These are phyloP conservation scores for Lodderomyces oxycetoniae DNA, from an alignment of 1,139 yeast species.

Conservation along the genomic window DNA sequence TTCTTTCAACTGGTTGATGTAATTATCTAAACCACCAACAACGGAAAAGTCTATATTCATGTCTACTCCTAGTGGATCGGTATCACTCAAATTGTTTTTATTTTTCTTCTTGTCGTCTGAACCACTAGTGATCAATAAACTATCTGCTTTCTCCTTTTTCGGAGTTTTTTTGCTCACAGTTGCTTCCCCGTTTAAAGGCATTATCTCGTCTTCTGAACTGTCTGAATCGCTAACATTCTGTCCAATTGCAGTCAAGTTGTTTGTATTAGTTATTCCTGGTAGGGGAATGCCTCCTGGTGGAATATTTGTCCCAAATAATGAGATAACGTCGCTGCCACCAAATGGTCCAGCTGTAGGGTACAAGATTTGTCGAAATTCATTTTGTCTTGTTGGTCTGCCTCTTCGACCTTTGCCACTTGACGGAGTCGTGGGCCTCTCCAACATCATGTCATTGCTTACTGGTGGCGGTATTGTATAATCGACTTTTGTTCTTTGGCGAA, in stretches of 20 bases:
- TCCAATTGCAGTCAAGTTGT: conserved; percentile 47
- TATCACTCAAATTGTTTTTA: conserved; percentile 76
- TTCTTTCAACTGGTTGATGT: conserved; percentile 88
- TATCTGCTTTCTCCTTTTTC: conserved; percentile 11
- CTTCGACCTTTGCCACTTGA: conserved; percentile 19
- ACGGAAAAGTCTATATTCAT: conserved; percentile 86
- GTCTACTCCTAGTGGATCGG: conserved; percentile 93
- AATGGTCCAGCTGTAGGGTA: conserved; percentile 98
- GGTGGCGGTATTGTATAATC: conserved; percentile 91
- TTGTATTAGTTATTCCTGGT: conserved; percentile 30
- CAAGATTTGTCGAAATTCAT: conserved; percentile 54
- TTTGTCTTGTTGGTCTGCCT: conserved; percentile 33
- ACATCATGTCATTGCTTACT: conserved; percentile 42
- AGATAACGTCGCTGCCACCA: conserved; percentile 84
- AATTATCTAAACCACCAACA: conserved; percentile 90
- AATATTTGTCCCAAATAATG: conserved; percentile 66
- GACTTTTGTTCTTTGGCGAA: conserved; percentile 73
- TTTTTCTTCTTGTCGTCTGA: conserved; percentile 33
- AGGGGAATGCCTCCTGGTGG: conserved; percentile 48
- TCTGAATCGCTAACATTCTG: conserved; percentile 55
- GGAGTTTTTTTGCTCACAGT: conserved; percentile 25
- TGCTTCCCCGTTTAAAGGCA: conserved; percentile 38
- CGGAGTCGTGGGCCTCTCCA: conserved; percentile 15
- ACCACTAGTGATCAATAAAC: conserved; percentile 35
- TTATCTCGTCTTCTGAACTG: conserved; percentile 62